A percentile compares a stretch with the other conserved stretches of the same genome.
Evolutionary conservation across 768 basidiomycete genomes (phyloP).

Genomic region (Leucocoprinus sp.): DNA sequence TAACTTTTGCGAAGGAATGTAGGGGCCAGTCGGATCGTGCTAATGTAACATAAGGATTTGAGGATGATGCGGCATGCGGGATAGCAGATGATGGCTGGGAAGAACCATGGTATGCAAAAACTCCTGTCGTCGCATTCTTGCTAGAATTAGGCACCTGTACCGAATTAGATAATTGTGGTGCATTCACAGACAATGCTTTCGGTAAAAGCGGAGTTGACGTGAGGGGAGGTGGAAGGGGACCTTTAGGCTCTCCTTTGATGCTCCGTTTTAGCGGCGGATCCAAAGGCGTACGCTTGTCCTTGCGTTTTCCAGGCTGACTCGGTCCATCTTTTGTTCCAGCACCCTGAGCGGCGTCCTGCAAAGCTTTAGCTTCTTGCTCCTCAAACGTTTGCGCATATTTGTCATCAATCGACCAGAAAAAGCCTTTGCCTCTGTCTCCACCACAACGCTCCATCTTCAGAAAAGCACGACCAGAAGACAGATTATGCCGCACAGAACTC

Average conservation of each 20-base stretch:
- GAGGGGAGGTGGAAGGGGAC: constrained; percentile 58
- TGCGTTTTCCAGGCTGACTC: constrained; percentile 41
- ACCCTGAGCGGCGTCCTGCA: constrained; percentile 28
- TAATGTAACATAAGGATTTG: constrained; percentile 33
- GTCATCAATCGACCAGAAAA: constrained; percentile 88
- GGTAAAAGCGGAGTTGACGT: constrained; percentile 55
- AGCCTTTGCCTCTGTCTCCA: constrained; percentile 85
- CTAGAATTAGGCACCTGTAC: constrained; percentile 15
- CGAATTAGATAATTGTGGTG: constrained; percentile 17
- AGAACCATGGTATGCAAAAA: constrained; percentile 33
- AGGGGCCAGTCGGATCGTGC: constrained; percentile 28
- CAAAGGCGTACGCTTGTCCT: constrained; percentile 44
- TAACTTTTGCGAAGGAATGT: constrained; percentile 20
- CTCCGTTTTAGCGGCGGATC: constrained; percentile 67
- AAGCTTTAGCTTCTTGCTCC: constrained; percentile 57
- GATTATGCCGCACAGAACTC: constrained; percentile 91
- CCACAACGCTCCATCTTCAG: constrained; percentile 81
- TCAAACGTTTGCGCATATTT: constrained; percentile 58
- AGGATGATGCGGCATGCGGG: constrained; percentile 17
- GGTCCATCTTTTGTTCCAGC: constrained; percentile 24
- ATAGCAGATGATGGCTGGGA: constrained; percentile 18
- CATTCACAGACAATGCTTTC: constrained; percentile 26
- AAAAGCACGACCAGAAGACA: constrained; percentile 91
- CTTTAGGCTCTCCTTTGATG: constrained; percentile 55
- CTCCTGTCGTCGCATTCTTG: constrained; percentile 28